phyloP scores from a whole-genome alignment of 345 rosid genomes.

The Barbarea vulgaris region DNA sequence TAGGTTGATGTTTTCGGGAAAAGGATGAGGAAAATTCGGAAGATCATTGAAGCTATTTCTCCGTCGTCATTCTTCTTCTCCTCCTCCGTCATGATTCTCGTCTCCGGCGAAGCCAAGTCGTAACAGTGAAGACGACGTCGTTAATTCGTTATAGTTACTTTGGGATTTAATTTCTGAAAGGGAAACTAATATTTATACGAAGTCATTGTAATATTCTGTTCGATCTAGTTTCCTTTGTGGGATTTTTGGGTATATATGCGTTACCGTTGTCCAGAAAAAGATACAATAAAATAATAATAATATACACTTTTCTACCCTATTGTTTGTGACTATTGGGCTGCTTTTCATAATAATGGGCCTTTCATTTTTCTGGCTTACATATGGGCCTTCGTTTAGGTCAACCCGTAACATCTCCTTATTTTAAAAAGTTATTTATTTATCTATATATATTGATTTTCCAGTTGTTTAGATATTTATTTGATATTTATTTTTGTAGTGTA shows the following conservation, averaged over 20 bases:
- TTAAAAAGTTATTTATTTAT: not conserved
- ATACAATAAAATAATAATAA: no score
- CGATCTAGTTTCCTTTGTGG: not conserved
- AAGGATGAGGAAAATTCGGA: not conserved
- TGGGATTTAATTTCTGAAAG: not conserved
- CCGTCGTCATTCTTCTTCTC: not conserved
- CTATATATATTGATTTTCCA: not conserved
- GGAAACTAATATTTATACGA: no score
- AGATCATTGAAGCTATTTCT: not conserved
- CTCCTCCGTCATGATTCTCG: not conserved
- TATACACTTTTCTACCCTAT: no score
- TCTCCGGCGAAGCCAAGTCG: not conserved
- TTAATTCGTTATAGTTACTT: not conserved
- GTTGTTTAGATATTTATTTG: constrained; percentile 7
- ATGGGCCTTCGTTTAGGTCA: not conserved
- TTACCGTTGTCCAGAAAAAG: no score
- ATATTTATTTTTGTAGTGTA: no score
- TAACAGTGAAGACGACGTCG: not conserved
- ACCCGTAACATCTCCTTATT: not conserved
- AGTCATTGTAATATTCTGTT: not conserved
- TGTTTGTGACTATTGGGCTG: not conserved
- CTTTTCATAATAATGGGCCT: not conserved
- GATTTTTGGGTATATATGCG: no score
- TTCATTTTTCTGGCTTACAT: not conserved
- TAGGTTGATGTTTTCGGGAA: not conserved